These are phyloP conservation scores for Solanum bulbocastanum DNA, from an alignment of 257 asterid genomes.

Conservation along the genomic window DNA sequence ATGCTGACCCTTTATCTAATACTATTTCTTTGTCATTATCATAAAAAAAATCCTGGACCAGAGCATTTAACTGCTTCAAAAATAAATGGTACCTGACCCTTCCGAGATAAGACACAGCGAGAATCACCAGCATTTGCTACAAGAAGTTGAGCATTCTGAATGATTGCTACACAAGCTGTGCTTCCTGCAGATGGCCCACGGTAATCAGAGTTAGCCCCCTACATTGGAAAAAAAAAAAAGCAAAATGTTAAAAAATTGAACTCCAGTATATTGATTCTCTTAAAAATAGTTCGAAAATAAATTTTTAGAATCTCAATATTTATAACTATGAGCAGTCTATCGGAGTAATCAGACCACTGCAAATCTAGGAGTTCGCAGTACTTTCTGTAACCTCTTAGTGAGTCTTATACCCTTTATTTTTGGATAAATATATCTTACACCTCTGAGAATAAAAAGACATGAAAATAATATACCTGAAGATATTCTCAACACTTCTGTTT, in stretches of 20 bases:
- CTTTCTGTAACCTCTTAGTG: neutral
- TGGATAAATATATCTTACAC: neutral
- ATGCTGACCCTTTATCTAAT: neutral
- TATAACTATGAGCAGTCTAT: neutral
- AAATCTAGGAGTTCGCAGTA: neutral
- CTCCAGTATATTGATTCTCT: neutral
- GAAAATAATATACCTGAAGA: neutral
- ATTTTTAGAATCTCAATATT: neutral
- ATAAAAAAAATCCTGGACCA: neutral
- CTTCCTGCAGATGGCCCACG: constrained; percentile 77
- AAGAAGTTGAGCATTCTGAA: constrained; percentile 41
- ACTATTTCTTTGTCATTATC: neutral
- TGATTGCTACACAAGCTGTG: constrained; percentile 82
- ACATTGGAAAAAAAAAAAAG: constrained; percentile 2
- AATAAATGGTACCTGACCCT: constrained; percentile 52
- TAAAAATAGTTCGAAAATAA: neutral
- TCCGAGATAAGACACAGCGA: constrained; percentile 74
- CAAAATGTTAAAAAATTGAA: neutral
- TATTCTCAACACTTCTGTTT: neutral
- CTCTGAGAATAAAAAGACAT: neutral
- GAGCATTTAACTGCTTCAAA: neutral
- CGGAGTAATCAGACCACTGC: neutral
- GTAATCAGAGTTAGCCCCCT: constrained; percentile 47
- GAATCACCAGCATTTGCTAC: constrained; percentile 99
- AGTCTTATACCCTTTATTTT: neutral